A percentile compares a stretch with the other conserved stretches of the same genome.
These are phyloP conservation scores for Macrophomina tecta DNA, from an alignment of 2,329 filamentous ascomycete genomes.

Conservation along the genomic window DNA sequence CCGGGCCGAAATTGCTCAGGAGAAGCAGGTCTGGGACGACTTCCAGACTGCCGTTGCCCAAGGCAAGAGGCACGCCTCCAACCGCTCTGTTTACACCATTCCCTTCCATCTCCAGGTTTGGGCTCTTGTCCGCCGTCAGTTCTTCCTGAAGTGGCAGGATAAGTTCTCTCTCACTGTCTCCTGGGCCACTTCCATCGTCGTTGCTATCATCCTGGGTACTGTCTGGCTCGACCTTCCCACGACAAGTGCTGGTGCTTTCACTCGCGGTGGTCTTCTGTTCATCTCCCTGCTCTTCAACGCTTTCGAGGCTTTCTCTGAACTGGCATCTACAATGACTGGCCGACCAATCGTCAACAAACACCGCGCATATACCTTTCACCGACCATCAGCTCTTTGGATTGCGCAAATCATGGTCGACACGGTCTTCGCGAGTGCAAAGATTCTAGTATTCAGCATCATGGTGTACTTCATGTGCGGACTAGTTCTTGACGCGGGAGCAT, in stretches of 20 bases:
- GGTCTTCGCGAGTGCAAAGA: slow-evolving; percentile 72
- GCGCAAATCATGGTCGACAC: slow-evolving; percentile 82
- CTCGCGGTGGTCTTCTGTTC: slow-evolving; percentile 81
- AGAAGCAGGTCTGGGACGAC: slow-evolving; percentile 73
- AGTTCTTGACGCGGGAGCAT: slow-evolving; percentile 73
- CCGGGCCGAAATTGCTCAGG: slow-evolving; percentile 65
- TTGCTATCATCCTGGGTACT: slow-evolving; percentile 80
- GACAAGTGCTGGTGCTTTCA: slow-evolving; percentile 73
- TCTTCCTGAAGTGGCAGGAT: slow-evolving; percentile 85
- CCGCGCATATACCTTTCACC: slow-evolving; percentile 80
- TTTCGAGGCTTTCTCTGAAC: slow-evolving; percentile 83
- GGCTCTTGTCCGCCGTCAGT: slow-evolving; percentile 84
- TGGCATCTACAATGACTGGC: slow-evolving; percentile 76
- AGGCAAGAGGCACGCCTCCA: slow-evolving; percentile 75
- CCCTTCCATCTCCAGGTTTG: slow-evolving; percentile 84
- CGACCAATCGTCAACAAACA: slow-evolving; percentile 84
- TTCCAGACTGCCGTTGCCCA: slow-evolving; percentile 78
- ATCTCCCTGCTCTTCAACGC: slow-evolving; percentile 82
- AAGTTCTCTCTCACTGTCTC: slow-evolving; percentile 76
- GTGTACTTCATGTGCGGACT: slow-evolving; percentile 90
- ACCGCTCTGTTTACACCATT: slow-evolving; percentile 80
- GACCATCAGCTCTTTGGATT: slow-evolving; percentile 82
- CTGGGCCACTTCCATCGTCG: slow-evolving; percentile 73
- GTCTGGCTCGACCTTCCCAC: slow-evolving; percentile 75
- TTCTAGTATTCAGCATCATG: slow-evolving; percentile 68